Conservation (phyloP, 2,329 filamentous ascomycete genomes). For the Calonectria montana region DNA sequence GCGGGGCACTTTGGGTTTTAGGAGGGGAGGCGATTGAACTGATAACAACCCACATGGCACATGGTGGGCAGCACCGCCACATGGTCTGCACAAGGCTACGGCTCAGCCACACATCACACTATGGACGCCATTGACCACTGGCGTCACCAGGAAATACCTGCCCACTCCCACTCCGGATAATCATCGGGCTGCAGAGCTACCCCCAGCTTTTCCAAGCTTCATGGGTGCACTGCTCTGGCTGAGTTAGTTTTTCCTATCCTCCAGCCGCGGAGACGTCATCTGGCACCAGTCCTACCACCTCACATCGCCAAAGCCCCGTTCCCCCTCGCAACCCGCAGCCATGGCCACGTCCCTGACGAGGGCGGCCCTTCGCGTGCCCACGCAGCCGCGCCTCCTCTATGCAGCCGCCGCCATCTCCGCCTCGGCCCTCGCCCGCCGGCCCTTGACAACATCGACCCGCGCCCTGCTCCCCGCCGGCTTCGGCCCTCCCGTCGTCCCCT, state of each 20-base stretch:
- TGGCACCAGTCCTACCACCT: slow-evolving; percentile 27
- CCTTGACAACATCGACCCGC: slow-evolving; percentile 47
- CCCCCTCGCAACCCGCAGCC: slow-evolving; percentile 21
- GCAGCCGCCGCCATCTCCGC: slow-evolving; percentile 31
- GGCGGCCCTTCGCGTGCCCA: slow-evolving; percentile 42
- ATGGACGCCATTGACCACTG: slow-evolving; percentile 12
- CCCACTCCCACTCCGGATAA: slow-evolving; percentile 21
- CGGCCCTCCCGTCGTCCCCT: slow-evolving; percentile 58
- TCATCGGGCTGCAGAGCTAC: slow-evolving; percentile 18
- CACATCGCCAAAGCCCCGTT: slow-evolving; percentile 12
- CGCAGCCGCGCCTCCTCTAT: slow-evolving; percentile 35
- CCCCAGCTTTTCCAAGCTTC: slow-evolving; percentile 24
- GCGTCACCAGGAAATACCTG: slow-evolving; percentile 15
- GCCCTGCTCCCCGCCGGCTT: slow-evolving; percentile 49
- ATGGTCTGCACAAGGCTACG: not conserved
- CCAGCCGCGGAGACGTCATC: slow-evolving; percentile 40
- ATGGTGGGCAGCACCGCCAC: slow-evolving; percentile 17
- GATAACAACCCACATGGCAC: not conserved
- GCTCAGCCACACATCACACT: slow-evolving; percentile 2
- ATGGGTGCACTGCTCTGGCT: not conserved
- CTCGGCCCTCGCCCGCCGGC: slow-evolving; percentile 37
- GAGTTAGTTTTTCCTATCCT: slow-evolving; percentile 34
- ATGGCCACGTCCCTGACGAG: slow-evolving; percentile 47
- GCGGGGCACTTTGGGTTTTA: slow-evolving; percentile 43
- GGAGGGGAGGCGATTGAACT: slow-evolving; percentile 6